Conservation (phyloP, 2,329 filamentous ascomycete genomes). For the Drechslerella coelobrocha region DNA sequence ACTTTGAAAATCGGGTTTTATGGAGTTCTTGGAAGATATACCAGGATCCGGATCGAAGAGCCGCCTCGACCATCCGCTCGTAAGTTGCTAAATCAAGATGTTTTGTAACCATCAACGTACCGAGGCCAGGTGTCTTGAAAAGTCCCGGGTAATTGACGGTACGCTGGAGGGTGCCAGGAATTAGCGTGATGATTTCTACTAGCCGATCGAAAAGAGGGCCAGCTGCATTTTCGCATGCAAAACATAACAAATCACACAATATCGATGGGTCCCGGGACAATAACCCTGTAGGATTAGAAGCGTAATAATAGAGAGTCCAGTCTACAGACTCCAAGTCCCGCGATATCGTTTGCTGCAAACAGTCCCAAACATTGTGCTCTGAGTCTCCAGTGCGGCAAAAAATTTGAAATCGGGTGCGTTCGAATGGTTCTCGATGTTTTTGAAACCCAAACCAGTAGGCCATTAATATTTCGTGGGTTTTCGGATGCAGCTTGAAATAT, state of each 20-base stretch:
- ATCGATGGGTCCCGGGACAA: slow-evolving; percentile 4
- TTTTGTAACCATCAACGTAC: not conserved
- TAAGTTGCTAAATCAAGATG: not conserved
- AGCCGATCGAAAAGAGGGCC: not conserved
- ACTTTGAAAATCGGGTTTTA: not conserved
- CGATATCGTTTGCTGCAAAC: no score
- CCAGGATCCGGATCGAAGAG: not conserved
- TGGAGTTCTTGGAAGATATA: slow-evolving; percentile 1
- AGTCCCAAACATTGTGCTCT: not conserved
- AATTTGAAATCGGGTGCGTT: not conserved
- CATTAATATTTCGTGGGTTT: not conserved
- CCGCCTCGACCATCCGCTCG: not conserved
- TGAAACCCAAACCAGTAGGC: not conserved
- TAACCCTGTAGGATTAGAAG: not conserved
- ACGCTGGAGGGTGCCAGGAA: not conserved
- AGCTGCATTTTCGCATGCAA: not conserved
- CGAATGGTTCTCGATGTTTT: not conserved
- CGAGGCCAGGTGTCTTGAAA: not conserved
- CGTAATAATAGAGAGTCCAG: not conserved
- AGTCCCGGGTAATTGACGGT: not conserved
- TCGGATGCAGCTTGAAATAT: no score
- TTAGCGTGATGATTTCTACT: not conserved
- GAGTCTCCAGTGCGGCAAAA: not conserved
- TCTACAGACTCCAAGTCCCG: not conserved
- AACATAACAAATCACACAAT: not conserved